These are phyloP conservation scores for Fragilariopsis cylindrus DNA, from an alignment of 108 stramenopile species.

Conservation along the genomic window DNA sequence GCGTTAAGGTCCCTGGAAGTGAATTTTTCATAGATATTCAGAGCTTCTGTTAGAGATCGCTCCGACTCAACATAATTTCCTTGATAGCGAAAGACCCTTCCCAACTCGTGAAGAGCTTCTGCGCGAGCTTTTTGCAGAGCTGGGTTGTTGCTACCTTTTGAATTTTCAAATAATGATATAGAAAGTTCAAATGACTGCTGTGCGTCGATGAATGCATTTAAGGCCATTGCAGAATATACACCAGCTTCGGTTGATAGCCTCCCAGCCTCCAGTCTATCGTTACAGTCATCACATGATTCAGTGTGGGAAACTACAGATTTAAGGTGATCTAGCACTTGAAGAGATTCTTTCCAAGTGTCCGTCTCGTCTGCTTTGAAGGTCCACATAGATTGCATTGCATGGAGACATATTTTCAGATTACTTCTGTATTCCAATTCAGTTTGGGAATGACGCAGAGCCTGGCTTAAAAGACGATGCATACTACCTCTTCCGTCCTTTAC, in stretches of 20 bases:
- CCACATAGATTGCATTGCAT: constrained; percentile 45
- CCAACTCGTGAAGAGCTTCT: constrained; percentile 47
- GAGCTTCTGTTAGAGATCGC: constrained; percentile 32
- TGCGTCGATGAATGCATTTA: constrained; percentile 65
- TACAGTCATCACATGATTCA: not conserved
- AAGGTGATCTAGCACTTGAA: constrained; percentile 51
- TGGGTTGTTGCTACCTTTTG: not conserved
- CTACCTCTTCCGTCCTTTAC: constrained; percentile 61
- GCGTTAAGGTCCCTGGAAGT: constrained; percentile 14
- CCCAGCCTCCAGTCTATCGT: constrained; percentile 36
- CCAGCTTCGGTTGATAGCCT: constrained; percentile 52
- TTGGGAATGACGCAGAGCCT: constrained; percentile 53
- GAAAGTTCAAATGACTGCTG: constrained; percentile 51
- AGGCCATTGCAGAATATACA: constrained; percentile 56
- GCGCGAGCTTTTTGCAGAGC: constrained; percentile 32
- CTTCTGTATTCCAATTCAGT: constrained; percentile 22
- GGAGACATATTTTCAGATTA: constrained; percentile 44
- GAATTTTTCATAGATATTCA: constrained; percentile 25
- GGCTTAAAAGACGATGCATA: constrained; percentile 52
- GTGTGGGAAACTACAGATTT: constrained; percentile 45
- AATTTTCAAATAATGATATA: constrained; percentile 40
- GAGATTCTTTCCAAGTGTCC: constrained; percentile 51
- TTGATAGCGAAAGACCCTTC: constrained; percentile 52
- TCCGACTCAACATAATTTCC: constrained; percentile 47
- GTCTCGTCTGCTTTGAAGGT: constrained; percentile 40